A percentile compares a stretch with the other conserved stretches of the same genome.
Conservation (phyloP, 208 protist genomes). For the Leishmania tropica region DNA sequence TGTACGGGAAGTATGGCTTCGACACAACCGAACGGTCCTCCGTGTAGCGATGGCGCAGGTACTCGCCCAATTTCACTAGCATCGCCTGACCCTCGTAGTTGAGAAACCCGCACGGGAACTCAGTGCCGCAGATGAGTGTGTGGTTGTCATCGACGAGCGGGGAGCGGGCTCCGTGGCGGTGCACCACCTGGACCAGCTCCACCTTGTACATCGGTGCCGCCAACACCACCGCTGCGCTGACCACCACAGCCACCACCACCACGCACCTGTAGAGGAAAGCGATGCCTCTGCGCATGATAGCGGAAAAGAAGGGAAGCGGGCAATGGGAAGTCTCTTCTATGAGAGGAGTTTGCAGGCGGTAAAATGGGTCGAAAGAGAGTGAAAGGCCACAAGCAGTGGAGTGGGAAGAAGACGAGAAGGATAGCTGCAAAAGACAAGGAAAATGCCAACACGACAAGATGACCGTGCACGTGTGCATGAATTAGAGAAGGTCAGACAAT, state of each 20-base stretch:
- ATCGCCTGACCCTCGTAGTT: slow-evolving; percentile 42
- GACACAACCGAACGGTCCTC: slow-evolving; percentile 28
- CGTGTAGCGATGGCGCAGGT: slow-evolving; percentile 44
- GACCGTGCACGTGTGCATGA: background rate
- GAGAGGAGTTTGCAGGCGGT: background rate
- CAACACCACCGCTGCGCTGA: slow-evolving; percentile 5
- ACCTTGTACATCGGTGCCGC: slow-evolving; percentile 32
- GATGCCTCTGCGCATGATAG: slow-evolving; percentile 6
- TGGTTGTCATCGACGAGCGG: slow-evolving; percentile 38
- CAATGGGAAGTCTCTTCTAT: background rate
- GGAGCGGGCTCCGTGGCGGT: slow-evolving; percentile 61
- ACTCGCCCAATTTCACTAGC: slow-evolving; percentile 50
- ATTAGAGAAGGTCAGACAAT: background rate
- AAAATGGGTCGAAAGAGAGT: background rate
- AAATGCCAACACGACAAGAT: background rate
- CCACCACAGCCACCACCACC: slow-evolving; percentile 34
- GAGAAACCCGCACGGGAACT: slow-evolving; percentile 55
- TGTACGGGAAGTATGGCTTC: slow-evolving; percentile 32
- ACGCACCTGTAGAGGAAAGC: slow-evolving; percentile 30
- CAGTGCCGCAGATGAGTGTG: slow-evolving; percentile 43
- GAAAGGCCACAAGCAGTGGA: background rate
- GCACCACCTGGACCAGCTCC: slow-evolving; percentile 52
- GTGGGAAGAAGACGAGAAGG: background rate
- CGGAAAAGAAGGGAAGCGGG: background rate
- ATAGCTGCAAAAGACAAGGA: slow-evolving; percentile 1